phyloP scores from a whole-genome alignment of 306 rosid species.

The Oemleria cerasiformis region DNA sequence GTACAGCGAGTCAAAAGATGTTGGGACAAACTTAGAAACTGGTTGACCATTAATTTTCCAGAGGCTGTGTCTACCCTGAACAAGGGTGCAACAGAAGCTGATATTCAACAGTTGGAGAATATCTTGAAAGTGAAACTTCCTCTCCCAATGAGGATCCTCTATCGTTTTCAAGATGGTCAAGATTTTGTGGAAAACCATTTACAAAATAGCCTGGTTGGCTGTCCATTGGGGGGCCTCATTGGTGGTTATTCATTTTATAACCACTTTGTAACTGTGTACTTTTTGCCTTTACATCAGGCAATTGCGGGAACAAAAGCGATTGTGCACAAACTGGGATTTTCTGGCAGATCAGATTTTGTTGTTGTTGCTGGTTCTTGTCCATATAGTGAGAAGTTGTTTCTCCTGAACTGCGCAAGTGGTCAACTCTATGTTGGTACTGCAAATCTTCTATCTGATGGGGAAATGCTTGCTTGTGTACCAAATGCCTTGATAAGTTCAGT shows the following conservation, averaged over 20 bases:
- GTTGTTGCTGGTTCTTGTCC: conserved; percentile 65
- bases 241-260: conserved; percentile 78
- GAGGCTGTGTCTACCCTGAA: conserved; percentile 68
- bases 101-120: conserved; percentile 55
- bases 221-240: conserved; percentile 67
- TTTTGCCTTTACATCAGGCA: conserved; percentile 55
- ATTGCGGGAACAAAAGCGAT: conserved; percentile 39
- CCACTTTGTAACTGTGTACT: conserved; percentile 54
- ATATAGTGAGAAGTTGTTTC: conserved; percentile 43
- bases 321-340: conserved; percentile 24
- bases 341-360: conserved; percentile 44
- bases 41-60: conserved; percentile 56
- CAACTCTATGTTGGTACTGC: conserved; percentile 73
- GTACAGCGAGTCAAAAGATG: conserved; percentile 74
- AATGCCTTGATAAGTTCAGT: conserved; percentile 44
- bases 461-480: conserved; percentile 85
- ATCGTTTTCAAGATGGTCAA: conserved; percentile 84
- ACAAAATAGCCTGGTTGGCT: conserved; percentile 23
- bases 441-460: conserved; percentile 41
- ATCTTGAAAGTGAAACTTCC: conserved; percentile 66
- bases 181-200: conserved; percentile 31
- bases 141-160: conserved; percentile 73
- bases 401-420: conserved; percentile 68
- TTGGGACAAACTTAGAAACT: conserved; percentile 56
- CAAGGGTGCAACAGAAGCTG: conserved; percentile 70